phyloP scores from a whole-genome alignment of 2,329 filamentous ascomycete species.

The Fusarium armeniacum region DNA sequence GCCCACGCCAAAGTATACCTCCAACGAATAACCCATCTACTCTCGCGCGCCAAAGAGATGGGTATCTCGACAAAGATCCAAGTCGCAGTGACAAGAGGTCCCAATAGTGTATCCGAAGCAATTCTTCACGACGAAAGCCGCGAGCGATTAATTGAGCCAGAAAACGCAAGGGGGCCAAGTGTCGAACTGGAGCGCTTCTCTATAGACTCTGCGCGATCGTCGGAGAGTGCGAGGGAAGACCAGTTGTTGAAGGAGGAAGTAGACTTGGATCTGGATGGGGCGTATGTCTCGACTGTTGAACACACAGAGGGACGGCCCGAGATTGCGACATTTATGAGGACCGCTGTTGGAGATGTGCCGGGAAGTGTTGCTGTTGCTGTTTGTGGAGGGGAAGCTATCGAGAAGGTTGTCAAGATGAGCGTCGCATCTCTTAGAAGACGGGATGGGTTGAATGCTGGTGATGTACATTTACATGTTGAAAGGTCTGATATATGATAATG shows the following conservation, averaged over 20 bases:
- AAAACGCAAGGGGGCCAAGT: slow-evolving; percentile 24
- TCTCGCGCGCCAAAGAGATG: slow-evolving; percentile 45
- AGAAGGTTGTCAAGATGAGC: slow-evolving; percentile 37
- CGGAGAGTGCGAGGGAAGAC: slow-evolving; percentile 35
- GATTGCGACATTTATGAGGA: slow-evolving; percentile 41
- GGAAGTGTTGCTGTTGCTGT: slow-evolving; percentile 45
- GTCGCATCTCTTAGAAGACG: slow-evolving; percentile 30
- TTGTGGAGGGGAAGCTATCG: slow-evolving; percentile 43
- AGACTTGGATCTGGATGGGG: slow-evolving; percentile 40
- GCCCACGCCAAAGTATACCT: slow-evolving; percentile 43
- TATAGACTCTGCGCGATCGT: slow-evolving; percentile 38
- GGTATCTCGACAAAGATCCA: slow-evolving; percentile 42
- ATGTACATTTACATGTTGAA: slow-evolving; percentile 45
- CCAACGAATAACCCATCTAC: slow-evolving; percentile 23
- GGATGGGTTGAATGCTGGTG: slow-evolving; percentile 28
- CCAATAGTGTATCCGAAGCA: slow-evolving; percentile 4
- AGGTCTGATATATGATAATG: slow-evolving; percentile 41
- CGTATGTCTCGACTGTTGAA: slow-evolving; percentile 28
- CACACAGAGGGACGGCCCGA: slow-evolving; percentile 47
- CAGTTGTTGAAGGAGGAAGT: slow-evolving; percentile 47
- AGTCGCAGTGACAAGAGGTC: slow-evolving; percentile 41
- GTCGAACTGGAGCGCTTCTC: slow-evolving; percentile 47
- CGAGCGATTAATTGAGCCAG: slow-evolving; percentile 42
- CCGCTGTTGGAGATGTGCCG: slow-evolving; percentile 30
- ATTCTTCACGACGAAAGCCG: slow-evolving; percentile 38